Conservation (phyloP, 2,329 filamentous ascomycete species). For the Hymenoscyphus salicellus region DNA sequence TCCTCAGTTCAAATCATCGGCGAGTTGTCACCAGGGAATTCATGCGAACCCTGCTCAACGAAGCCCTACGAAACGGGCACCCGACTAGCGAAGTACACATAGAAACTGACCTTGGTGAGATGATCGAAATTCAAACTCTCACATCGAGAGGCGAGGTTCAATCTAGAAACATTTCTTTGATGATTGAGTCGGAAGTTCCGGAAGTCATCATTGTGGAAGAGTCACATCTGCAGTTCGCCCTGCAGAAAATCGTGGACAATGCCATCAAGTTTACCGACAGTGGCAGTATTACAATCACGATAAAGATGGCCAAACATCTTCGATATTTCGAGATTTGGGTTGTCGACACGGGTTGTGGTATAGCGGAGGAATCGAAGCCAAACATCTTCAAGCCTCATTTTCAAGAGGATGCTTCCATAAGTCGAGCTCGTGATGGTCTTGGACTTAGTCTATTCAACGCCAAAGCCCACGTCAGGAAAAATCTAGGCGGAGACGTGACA, state of each 20-base stretch:
- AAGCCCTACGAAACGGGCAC: constrained; percentile 29
- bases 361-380: constrained; percentile 62
- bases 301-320: constrained; percentile 50
- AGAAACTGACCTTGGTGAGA: constrained; percentile 30
- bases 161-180: constrained; percentile 40
- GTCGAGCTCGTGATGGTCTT: constrained; percentile 64
- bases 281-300: constrained; percentile 58
- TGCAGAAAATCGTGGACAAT: constrained; percentile 52
- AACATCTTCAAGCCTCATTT: constrained; percentile 69
- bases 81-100: constrained; percentile 28
- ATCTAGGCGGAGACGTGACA: constrained; percentile 62
- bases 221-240: constrained; percentile 47
- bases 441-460: constrained; percentile 70
- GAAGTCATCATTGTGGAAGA: constrained; percentile 48
- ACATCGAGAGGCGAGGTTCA: constrained; percentile 31
- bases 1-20: constrained; percentile 24
- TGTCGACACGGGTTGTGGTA: constrained; percentile 65
- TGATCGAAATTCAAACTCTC: constrained; percentile 29
- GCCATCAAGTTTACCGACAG: constrained; percentile 69
- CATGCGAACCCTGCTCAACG: constrained; percentile 29
- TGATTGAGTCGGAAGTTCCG: constrained; percentile 43
- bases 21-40: constrained; percentile 32
- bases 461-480: constrained; percentile 65
- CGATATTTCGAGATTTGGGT: constrained; percentile 60
- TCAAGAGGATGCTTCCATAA: constrained; percentile 65